Percentiles rank a stretch among this genome's conserved stretches.
These are phyloP conservation scores for Thraustochytrium striatum DNA, from an alignment of 352 stramenopile species.

Conservation along the genomic window DNA sequence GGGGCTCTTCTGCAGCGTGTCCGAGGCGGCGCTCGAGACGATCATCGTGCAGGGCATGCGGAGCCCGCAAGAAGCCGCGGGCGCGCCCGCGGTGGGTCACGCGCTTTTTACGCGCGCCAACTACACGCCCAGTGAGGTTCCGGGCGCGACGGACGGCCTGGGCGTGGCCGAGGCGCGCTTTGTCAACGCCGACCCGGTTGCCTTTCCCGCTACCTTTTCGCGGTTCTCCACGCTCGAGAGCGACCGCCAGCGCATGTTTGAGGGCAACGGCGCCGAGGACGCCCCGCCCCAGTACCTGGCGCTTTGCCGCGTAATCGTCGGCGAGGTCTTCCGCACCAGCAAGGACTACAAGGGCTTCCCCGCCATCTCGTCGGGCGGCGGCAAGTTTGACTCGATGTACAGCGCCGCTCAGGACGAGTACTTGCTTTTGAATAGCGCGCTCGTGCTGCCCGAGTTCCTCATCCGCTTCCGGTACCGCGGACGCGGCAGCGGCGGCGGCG, in stretches of 20 bases:
- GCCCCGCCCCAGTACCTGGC: conserved; percentile 58
- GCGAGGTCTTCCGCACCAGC: conserved; percentile 48
- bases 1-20: conserved; percentile 67
- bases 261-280: not conserved
- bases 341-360: conserved; percentile 50
- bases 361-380: conserved; percentile 53
- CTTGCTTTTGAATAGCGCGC: conserved; percentile 61
- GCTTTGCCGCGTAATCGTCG: conserved; percentile 67
- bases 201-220: conserved; percentile 66
- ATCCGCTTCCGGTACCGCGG: conserved; percentile 51
- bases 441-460: conserved; percentile 70
- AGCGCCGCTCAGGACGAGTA: conserved; percentile 64
- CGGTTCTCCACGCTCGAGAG: conserved; percentile 69
- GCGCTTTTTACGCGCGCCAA: no score
- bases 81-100: no score
- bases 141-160: not conserved
- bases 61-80: conserved; percentile 20
- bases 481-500: not conserved
- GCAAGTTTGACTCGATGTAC: conserved; percentile 57
- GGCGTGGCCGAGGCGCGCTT: conserved; percentile 14
- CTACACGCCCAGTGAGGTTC: no score
- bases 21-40: conserved; percentile 61
- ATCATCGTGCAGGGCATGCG: conserved; percentile 67
- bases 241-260: conserved; percentile 22
- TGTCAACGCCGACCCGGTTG: conserved; percentile 31